phyloP scores from a whole-genome alignment of 139 green algal species.

The Chlorella ohadii region DNA sequence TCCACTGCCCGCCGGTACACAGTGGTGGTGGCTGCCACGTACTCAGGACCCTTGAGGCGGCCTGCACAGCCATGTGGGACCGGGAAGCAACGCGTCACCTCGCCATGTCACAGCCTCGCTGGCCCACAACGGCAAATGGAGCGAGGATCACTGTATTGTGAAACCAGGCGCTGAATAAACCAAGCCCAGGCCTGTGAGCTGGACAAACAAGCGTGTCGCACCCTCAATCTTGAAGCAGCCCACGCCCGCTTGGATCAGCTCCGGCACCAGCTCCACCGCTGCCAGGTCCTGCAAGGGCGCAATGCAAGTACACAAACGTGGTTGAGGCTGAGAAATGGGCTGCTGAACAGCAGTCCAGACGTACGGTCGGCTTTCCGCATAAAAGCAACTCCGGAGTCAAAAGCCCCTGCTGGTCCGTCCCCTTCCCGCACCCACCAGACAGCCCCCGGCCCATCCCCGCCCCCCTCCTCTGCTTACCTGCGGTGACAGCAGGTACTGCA shows the following conservation, averaged over 20 bases:
- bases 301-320: not conserved
- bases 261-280: conserved; percentile 63
- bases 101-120: too few relatives aligned
- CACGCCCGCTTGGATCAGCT: conserved; percentile 81
- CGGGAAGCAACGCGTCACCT: too few relatives aligned
- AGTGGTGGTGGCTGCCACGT: conserved; percentile 79
- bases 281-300: conserved; percentile 62
- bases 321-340: too few relatives aligned
- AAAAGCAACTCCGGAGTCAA: too few relatives aligned
- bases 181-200: too few relatives aligned
- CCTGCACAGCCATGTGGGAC: conserved; percentile 42
- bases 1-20: conserved; percentile 76
- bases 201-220: not conserved
- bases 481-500: conserved; percentile 83
- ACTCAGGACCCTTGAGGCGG: conserved; percentile 89
- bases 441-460: not conserved
- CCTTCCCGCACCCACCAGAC: too few relatives aligned
- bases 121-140: too few relatives aligned
- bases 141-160: too few relatives aligned
- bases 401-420: too few relatives aligned
- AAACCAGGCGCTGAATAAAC: too few relatives aligned
- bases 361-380: too few relatives aligned
- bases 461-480: conserved; percentile 1
- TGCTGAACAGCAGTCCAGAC: too few relatives aligned
- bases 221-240: conserved; percentile 90